Base-by-base conservation (phyloP, 495 filamentous ascomycete species). In the Cercophora sp. region DNA sequence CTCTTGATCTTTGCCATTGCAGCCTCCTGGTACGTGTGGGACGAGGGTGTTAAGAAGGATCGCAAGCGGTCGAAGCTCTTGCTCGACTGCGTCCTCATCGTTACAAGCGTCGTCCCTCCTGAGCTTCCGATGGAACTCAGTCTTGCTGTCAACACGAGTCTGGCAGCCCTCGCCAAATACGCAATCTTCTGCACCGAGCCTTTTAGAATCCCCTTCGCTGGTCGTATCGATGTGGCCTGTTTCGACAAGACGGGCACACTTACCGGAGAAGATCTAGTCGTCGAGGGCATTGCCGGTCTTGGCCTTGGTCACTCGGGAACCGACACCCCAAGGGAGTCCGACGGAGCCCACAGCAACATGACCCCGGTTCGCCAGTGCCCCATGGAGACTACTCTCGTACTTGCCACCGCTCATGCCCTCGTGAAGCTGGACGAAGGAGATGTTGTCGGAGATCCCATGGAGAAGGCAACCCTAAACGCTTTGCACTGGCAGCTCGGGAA, bases 11-110 rank as follows among this genome's bases (percentile, higher is more conserved):
- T 99, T 73, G 93, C 93, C 57, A 78, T 99, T 67, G 93, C 93
- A 48, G 93, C 93, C 26, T 94, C 92, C n/a, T 97, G 94, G 93
- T 99, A 99, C 66, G 93, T 99, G 42, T 99, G 93, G 93, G 82
- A 90, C 52, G 92, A 99, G 69, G 93, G 93, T 71, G 91, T 97
- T 31, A 71, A 78, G 49, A 86, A 85, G 73, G 92, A 97, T 66
- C 85, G 93, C 61, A 96, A 97, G 77, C 84, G 93, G 52, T 96
- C 90, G 18, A 99, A 99, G 79, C 80, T 99, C 25, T 80, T 99
- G 51, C 82, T 99, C 47, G 93, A 99, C 70, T 99, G 93, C 70
- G 84, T 99, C 60, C 81, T 99, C 52, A 99, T 99, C 61, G 80
- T 97, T 57, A 99, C 93, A 16, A 96, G 89, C 63, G 93, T 99